Evolutionary conservation across 768 basidiomycete genomes (phyloP), one percentile per base, ranked within the genome.

Genomic region (Termitomyces sp.): DNA sequence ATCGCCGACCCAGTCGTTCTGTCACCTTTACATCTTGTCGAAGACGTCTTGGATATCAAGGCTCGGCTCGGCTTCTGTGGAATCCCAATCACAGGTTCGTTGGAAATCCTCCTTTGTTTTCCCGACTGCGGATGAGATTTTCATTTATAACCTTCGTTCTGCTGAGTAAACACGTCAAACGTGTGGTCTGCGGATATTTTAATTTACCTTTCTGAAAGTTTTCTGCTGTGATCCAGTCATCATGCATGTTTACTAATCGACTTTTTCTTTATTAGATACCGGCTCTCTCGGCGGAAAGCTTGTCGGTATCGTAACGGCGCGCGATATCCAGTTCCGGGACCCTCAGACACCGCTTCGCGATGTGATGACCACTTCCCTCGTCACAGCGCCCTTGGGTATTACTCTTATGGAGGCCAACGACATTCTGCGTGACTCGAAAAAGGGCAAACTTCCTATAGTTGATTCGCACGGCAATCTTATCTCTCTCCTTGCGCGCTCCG

Each of bases 61-160:
- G 86, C 85, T 31, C 79, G 84, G 46, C 86, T 92, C 18, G 97
- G 97, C 1, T 99, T 97, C 72, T 93, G 92, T 65, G 96, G 97
- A 61, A 94, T 98, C 51, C 97, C 97, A 41, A 93, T 99, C 72
- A 98, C 97, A 36, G 92, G 94, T 96, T 63, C 67, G 93, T 82
- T 41, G 1, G 39, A 31, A 13, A 10, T 43, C 63, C 62, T 49
- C 51, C 20, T 42, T 49, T 52, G 18, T 44, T 46, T 36, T 31
- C 52, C 56, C 42, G 47, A 53, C 34, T 61, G 57, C 62, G 70
- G 81, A 87, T 86, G 82, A 79, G 75, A 72, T 69, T 71, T 68
- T 58, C n/a, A n/a, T 69, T 63, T 69, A 78, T 75, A 85, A 90
- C 83, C 90, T 94, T 94, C 89, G 91, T 91, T 92, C 91, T 91